Percentiles rank a stretch among this genome's conserved stretches.
Conservation (phyloP, 345 rosid species). For the Litchi chinensis region DNA sequence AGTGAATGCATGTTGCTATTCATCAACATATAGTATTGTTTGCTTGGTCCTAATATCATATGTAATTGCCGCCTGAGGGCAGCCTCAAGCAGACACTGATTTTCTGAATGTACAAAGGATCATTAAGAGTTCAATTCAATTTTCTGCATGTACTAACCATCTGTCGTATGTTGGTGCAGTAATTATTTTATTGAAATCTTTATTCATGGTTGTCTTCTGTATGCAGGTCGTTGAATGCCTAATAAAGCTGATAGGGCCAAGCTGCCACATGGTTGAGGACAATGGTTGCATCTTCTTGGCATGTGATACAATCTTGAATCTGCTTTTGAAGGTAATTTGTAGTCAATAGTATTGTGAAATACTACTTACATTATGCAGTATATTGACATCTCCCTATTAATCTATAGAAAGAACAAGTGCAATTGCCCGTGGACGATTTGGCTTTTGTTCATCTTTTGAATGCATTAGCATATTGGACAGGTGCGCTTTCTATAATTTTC, state of each 20-base stretch:
- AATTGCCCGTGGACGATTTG: slow-evolving; percentile 44
- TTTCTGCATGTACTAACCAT: background rate
- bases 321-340: slow-evolving; percentile 74
- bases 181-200: background rate
- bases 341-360: slow-evolving; percentile 1
- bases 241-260: slow-evolving; percentile 49
- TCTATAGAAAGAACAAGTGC: slow-evolving; percentile 54
- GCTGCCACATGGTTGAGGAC: slow-evolving; percentile 42
- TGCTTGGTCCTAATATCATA: slow-evolving; percentile 1
- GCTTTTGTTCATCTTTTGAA: slow-evolving; percentile 47
- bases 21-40: slow-evolving; percentile 7
- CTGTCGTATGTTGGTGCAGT: background rate
- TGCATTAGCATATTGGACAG: slow-evolving; percentile 75
- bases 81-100: slow-evolving; percentile 4
- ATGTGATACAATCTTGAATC: slow-evolving; percentile 79
- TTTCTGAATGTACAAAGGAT: background rate
- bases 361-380: background rate
- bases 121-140: background rate
- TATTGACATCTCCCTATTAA: slow-evolving; percentile 16
- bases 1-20: slow-evolving; percentile 3
- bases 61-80: slow-evolving; percentile 1
- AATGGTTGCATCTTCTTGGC: slow-evolving; percentile 65
- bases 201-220: background rate
- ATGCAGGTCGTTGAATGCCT: slow-evolving; percentile 78
- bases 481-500: slow-evolving; percentile 31